phyloP scores from a whole-genome alignment of 2,329 filamentous ascomycete genomes.

The Talaromyces atroroseus region DNA sequence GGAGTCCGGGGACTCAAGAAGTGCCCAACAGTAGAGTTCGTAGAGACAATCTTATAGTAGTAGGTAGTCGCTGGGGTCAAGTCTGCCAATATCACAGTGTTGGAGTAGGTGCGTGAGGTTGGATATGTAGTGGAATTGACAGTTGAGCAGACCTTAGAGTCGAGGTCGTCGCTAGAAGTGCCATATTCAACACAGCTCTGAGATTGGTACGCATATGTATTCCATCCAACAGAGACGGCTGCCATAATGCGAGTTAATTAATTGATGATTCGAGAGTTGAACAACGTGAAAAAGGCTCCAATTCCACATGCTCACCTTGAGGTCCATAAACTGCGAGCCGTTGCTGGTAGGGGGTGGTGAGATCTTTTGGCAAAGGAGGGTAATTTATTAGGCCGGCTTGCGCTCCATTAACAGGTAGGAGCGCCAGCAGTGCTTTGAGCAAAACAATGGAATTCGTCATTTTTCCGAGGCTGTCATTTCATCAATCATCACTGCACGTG shows the following conservation, averaged over 20 bases:
- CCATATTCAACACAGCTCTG: conserved; percentile 51
- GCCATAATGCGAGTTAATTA: neutral
- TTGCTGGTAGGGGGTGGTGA: conserved; percentile 52
- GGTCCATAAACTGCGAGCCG: conserved; percentile 48
- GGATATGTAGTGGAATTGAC: conserved; percentile 45
- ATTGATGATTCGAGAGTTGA: neutral
- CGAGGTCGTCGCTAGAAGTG: conserved; percentile 36
- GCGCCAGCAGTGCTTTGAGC: neutral
- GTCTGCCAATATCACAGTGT: conserved; percentile 43
- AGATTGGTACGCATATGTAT: conserved; percentile 47
- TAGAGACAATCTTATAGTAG: conserved; percentile 56
- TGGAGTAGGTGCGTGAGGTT: conserved; percentile 51
- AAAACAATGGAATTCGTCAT: neutral
- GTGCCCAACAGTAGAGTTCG: conserved; percentile 50
- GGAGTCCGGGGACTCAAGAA: conserved; percentile 51
- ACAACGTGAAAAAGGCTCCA: neutral
- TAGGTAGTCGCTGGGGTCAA: conserved; percentile 52
- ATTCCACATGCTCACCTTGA: conserved; percentile 34
- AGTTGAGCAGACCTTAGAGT: conserved; percentile 40
- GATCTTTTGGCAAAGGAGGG: conserved; percentile 44
- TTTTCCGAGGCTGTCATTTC: neutral
- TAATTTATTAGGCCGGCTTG: conserved; percentile 31
- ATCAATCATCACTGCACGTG: no score
- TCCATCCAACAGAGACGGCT: conserved; percentile 39
- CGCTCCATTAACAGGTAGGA: conserved; percentile 13